Base-by-base conservation (phyloP, 2,329 filamentous ascomycete species). In the Fusarium temperatum region DNA sequence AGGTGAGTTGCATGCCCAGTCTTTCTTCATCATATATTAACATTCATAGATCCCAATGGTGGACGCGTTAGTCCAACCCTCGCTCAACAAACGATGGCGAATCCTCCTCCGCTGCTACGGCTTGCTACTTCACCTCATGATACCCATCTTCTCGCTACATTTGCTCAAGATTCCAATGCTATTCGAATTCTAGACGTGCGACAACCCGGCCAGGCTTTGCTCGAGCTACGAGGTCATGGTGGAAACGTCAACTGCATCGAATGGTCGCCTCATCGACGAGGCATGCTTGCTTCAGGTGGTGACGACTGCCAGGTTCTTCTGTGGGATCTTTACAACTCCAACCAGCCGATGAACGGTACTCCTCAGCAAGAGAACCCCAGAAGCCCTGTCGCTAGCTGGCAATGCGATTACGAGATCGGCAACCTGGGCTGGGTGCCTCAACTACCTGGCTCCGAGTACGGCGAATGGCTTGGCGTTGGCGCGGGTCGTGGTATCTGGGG, bases 171-270 rank as follows among this genome's bases (percentile, higher is more conserved):
- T 81, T 97, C 94, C 8, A 95, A 92, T 78, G 86, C 97, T 39
- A 95, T 99, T 80, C 94, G 96, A 54, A 97, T 99, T 62, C 90
- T 99, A 36, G 96, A 99, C 79, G 96, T 98, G 7, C 92, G 96
- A 55, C 96, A 99, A 83, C 96, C 96, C 0, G 96, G 96, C 11
- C 96, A 98, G 83, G 96, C 96, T 6, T 88, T 99, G 9, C 89
- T 99, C 32, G 96, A 99, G 81, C 90, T 99, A 42, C 94, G 94
- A 54, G 96, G 96, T 28, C 96, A 99, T 80, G 90, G 91, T 28
- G 93, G 94, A 9, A 84, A 94, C 13, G 89, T 99, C 65, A 98
- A 97, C 83, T 96, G 93, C 78, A 93, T 98, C 67, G 96, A 99
- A 84, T 99, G 96, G 96, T 97, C 94, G 14, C 96, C 95, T 1